Conservation (phyloP, 768 basidiomycete species). For the Neoboletus magnificus region DNA sequence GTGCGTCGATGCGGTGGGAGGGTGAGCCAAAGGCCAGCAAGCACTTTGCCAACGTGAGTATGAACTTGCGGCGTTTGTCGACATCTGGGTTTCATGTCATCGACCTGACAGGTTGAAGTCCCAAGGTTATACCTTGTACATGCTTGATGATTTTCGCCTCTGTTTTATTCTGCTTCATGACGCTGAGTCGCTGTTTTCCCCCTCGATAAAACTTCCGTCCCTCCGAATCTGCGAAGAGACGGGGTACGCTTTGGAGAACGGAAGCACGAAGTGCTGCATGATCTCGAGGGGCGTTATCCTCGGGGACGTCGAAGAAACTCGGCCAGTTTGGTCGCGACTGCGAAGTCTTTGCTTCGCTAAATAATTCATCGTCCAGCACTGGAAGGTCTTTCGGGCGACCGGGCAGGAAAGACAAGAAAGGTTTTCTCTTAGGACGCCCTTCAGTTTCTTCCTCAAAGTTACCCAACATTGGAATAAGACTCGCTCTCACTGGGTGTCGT, state of each 20-base stretch:
- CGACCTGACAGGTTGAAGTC: not conserved
- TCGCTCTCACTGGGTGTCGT: not conserved
- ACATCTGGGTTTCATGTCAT: slow-evolving; percentile 35
- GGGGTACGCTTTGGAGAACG: not conserved
- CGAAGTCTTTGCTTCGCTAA: slow-evolving; percentile 21
- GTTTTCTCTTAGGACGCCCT: slow-evolving; percentile 4
- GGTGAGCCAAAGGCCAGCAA: slow-evolving; percentile 93
- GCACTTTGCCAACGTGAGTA: slow-evolving; percentile 82
- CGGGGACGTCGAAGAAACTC: slow-evolving; percentile 18
- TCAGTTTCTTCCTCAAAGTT: slow-evolving; percentile 10
- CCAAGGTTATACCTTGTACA: slow-evolving; percentile 40
- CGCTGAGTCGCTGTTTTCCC: slow-evolving; percentile 26
- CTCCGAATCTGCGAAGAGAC: slow-evolving; percentile 7
- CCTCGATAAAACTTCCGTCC: slow-evolving; percentile 30
- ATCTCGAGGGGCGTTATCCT: slow-evolving; percentile 13
- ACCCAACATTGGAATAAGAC: slow-evolving; percentile 1
- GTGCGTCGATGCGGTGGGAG: slow-evolving; percentile 88
- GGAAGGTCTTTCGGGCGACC: slow-evolving; percentile 9
- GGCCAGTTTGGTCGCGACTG: slow-evolving; percentile 27
- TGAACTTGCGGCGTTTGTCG: slow-evolving; percentile 60
- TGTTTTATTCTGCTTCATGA: slow-evolving; percentile 33
- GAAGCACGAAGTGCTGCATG: slow-evolving; percentile 13
- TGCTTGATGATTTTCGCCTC: slow-evolving; percentile 41
- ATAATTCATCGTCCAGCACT: slow-evolving; percentile 23
- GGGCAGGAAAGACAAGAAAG: slow-evolving; percentile 16